Evolutionary conservation across 2,329 filamentous ascomycete genomes (phyloP), one percentile per base, ranked within the genome.

Genomic region (Colletotrichum lentis): DNA sequence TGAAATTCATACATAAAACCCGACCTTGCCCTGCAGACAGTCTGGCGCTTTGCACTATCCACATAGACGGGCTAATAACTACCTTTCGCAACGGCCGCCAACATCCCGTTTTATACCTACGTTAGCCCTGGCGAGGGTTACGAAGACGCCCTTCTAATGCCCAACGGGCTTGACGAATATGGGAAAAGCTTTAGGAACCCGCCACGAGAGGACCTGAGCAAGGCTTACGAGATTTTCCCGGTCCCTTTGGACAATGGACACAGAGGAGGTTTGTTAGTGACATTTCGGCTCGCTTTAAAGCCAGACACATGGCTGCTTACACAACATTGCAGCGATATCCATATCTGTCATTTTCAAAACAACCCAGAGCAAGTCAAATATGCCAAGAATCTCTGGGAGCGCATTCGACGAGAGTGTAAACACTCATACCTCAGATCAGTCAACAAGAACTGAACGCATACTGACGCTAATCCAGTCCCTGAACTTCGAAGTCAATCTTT

Each of bases 401-500:
- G 93, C 12, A 92, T 97, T 71, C 83, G 93, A 56, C 84, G 89
- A 68, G 93, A 97, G 80, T 97, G 90, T 93, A 80, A 76, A 84
- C 75, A 46, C 59, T 53, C 52, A 47, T 61, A 11, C 53, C 22
- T n/a, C 22, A 16, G 8, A 24, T 18, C 11, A 12, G 31, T n/a
- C 14, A 39, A 20, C 35, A 27, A 41, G 3, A 7, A 5, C 31
- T 8, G n/a, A 47, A 27, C 11, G 44, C 56, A 68, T 37, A 49
- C 61, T 58, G 58, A 20, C 27, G 14, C n/a, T 5, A 0, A 24
- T 49, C 8, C 69, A 94, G 91, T 97, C 74, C 93, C 94, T 10
- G 94, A 97, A 76, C 83, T 97, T 97, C 74, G 94, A 97, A 79
- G 93, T 97, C 53, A 96, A 96, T 73, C 53, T 97, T 22, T 93